Percentiles rank a stretch among this genome's conserved stretches.
phyloP scores from a whole-genome alignment of 805 yeast genomes.

The Candida chauliodis region DNA sequence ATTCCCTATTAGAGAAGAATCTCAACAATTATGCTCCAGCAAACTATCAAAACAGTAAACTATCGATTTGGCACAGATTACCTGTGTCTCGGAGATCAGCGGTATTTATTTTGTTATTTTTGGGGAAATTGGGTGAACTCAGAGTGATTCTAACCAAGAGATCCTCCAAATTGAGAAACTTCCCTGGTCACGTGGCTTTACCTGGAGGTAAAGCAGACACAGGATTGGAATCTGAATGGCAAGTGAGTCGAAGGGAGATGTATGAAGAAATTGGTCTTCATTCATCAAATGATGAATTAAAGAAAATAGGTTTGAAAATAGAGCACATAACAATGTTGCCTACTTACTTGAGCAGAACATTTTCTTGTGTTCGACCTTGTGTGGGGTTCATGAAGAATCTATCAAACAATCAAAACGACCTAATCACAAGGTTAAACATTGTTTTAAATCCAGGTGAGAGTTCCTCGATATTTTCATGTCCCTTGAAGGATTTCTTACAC shows the following conservation, averaged over 20 bases:
- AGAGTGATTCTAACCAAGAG: conserved; percentile 78
- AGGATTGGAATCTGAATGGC: conserved; percentile 62
- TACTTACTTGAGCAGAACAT: conserved; percentile 75
- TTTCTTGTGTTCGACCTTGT: conserved; percentile 80
- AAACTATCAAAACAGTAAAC: conserved; percentile 24
- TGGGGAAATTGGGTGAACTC: conserved; percentile 70
- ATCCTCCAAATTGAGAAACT: conserved; percentile 61
- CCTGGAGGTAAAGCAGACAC: conserved; percentile 93
- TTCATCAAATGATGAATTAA: conserved; percentile 42
- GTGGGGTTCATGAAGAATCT: conserved; percentile 55
- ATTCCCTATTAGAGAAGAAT: conserved; percentile 20
- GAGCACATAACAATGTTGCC: conserved; percentile 68
- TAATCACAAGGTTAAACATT: conserved; percentile 19
- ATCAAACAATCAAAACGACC: conserved; percentile 17
- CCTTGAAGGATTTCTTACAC: conserved; percentile 55
- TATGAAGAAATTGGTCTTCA: conserved; percentile 82
- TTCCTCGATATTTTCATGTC: conserved; percentile 66
- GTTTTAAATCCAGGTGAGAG: conserved; percentile 74
- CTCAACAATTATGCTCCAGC: conserved; percentile 16
- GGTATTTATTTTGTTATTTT: conserved; percentile 70
- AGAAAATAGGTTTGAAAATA: conserved; percentile 51
- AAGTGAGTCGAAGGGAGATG: conserved; percentile 78
- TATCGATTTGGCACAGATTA: conserved; percentile 57
- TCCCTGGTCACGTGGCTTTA: conserved; percentile 86
- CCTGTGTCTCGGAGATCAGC: conserved; percentile 74